phyloP scores from a whole-genome alignment of 768 basidiomycete genomes.

The Peribolospora baueri region DNA sequence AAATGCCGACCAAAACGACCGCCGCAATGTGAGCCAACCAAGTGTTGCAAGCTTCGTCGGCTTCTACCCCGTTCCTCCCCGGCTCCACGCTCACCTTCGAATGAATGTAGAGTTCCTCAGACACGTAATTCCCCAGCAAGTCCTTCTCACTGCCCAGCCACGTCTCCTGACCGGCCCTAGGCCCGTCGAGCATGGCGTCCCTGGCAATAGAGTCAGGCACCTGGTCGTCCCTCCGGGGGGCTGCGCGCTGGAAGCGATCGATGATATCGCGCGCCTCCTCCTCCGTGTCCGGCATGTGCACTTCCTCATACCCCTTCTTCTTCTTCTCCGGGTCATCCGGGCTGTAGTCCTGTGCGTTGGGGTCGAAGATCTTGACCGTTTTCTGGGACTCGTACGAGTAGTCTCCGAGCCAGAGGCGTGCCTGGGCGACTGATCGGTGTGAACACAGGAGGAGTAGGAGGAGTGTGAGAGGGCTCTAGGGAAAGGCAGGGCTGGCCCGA shows the following conservation, averaged over 20 bases:
- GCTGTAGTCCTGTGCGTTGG: constrained; percentile 28
- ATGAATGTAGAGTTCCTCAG: constrained; percentile 14
- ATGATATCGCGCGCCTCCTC: constrained; percentile 48
- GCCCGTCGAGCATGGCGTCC: constrained; percentile 38
- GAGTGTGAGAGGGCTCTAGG: no score
- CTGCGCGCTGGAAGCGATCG: constrained; percentile 43
- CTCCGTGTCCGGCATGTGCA: constrained; percentile 39
- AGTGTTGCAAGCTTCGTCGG: no score
- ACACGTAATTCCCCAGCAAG: constrained; percentile 49
- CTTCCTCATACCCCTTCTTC: constrained; percentile 24
- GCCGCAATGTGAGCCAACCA: no score
- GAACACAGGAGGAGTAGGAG: neutral
- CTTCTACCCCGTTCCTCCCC: no score
- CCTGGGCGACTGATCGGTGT: constrained; percentile 9
- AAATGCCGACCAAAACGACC: no score
- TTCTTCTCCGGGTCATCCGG: constrained; percentile 26
- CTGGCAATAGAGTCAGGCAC: constrained; percentile 60
- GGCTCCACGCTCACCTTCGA: neutral
- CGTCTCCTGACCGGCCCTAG: constrained; percentile 24
- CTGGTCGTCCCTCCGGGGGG: constrained; percentile 34
- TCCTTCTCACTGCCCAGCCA: constrained; percentile 70
- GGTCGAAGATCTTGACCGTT: constrained; percentile 33
- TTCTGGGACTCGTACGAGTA: constrained; percentile 28
- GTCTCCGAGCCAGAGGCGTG: constrained; percentile 20
- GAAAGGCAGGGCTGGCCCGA: no score